These are phyloP conservation scores for Wakefieldia striispora DNA, from an alignment of 768 basidiomycete genomes.

Conservation along the genomic window DNA sequence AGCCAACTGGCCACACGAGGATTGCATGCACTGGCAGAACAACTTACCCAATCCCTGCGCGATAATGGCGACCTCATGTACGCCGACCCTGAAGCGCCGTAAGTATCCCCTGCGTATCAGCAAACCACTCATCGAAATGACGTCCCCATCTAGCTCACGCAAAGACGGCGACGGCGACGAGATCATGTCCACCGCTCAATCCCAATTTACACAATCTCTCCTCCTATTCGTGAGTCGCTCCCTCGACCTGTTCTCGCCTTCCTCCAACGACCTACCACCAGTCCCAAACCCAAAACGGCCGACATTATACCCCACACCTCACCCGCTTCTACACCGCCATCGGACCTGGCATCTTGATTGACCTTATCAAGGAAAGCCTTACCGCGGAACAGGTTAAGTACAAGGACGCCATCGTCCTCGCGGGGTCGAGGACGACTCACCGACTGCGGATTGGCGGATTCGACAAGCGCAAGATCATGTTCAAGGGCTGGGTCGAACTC, in stretches of 20 bases:
- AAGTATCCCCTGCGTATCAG: slow-evolving; percentile 8
- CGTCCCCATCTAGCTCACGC: slow-evolving; percentile 7
- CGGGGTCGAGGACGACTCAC: slow-evolving; percentile 20
- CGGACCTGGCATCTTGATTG: slow-evolving; percentile 50
- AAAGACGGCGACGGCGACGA: slow-evolving; percentile 57
- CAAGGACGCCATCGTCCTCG: slow-evolving; percentile 37
- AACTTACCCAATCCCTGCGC: slow-evolving; percentile 66
- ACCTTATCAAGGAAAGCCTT: slow-evolving; percentile 55
- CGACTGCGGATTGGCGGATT: slow-evolving; percentile 64
- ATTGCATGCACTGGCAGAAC: slow-evolving; percentile 57
- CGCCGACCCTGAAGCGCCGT: slow-evolving; percentile 58
- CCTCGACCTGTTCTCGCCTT: not conserved
- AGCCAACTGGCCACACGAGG: slow-evolving; percentile 64
- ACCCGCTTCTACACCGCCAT: slow-evolving; percentile 78
- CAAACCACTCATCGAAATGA: not conserved
- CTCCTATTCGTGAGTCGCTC: slow-evolving; percentile 68
- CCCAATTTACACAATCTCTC: slow-evolving; percentile 79
- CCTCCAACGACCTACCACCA: slow-evolving; percentile 26
- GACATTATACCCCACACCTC: slow-evolving; percentile 68
- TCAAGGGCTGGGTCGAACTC: slow-evolving; percentile 74
- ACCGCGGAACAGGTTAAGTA: slow-evolving; percentile 47
- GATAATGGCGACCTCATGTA: slow-evolving; percentile 73
- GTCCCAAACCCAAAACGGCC: slow-evolving; percentile 82
- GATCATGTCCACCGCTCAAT: slow-evolving; percentile 56
- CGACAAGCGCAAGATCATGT: slow-evolving; percentile 60